Percentiles rank a stretch among this genome's conserved stretches.
Conservation (phyloP, 192 early-diverging fungal species). For the Mortierella hygrophila region DNA sequence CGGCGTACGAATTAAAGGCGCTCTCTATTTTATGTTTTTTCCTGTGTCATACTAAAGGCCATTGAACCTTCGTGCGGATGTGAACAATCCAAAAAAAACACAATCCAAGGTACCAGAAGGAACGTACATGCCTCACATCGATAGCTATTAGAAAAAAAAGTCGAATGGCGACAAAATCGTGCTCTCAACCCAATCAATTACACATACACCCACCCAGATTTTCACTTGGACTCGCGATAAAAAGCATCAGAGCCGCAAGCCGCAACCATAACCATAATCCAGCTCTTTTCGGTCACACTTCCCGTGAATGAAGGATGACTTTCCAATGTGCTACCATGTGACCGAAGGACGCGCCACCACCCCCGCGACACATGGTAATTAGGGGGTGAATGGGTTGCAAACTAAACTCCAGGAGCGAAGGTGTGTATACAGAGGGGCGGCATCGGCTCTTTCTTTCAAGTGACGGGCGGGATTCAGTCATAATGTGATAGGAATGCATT, state of each 20-base stretch:
- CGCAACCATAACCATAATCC: slow-evolving; percentile 2
- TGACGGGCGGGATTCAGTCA: neutral
- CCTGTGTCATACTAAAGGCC: neutral
- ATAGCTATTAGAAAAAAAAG: neutral
- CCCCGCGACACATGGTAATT: neutral
- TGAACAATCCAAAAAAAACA: neutral
- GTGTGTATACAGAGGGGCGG: neutral
- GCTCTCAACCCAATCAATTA: neutral
- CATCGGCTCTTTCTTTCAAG: neutral
- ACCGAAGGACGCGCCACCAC: neutral
- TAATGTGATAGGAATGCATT: neutral
- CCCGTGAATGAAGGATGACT: neutral
- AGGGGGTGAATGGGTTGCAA: neutral
- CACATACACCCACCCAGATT: neutral
- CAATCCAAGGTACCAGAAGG: neutral
- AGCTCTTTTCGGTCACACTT: neutral
- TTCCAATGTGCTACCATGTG: neutral
- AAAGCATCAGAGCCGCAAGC: neutral
- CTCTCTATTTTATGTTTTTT: neutral
- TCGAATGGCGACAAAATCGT: neutral
- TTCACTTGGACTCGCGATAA: neutral
- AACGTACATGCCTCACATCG: slow-evolving; percentile 1
- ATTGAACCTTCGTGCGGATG: neutral
- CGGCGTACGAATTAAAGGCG: slow-evolving; percentile 2
- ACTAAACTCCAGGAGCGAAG: neutral